These are phyloP conservation scores for Hypseocharis bilobata DNA, from an alignment of 441 rosid genomes.

Conservation along the genomic window DNA sequence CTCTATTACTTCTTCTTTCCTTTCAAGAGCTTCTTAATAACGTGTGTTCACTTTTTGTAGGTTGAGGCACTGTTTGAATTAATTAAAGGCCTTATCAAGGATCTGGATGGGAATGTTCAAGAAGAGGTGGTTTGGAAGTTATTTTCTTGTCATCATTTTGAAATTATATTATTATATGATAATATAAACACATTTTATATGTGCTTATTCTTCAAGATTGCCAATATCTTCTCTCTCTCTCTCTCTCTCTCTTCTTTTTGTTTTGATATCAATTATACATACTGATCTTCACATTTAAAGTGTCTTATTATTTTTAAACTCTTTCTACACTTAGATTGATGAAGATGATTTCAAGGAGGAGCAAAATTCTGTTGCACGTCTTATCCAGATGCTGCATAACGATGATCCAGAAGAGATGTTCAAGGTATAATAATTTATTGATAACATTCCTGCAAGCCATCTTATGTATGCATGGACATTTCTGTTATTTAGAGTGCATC, in stretches of 20 bases:
- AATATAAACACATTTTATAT: background rate
- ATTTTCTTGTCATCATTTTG: constrained; percentile 3
- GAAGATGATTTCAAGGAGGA: constrained; percentile 94
- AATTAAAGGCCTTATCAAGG: constrained; percentile 79
- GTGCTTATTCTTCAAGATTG: background rate
- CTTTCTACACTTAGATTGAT: constrained; percentile 45
- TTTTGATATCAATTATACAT: background rate
- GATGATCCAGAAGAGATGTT: constrained; percentile 92
- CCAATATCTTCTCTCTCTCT: background rate
- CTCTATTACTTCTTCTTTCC: background rate
- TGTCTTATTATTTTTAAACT: background rate
- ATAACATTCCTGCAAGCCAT: background rate
- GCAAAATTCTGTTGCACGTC: constrained; percentile 91
- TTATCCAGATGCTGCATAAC: constrained; percentile 75
- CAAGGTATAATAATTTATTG: constrained; percentile 44
- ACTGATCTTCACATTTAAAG: constrained; percentile 3
- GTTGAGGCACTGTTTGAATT: constrained; percentile 85
- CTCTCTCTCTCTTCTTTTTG: background rate
- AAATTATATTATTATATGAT: background rate
- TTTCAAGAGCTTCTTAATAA: constrained; percentile 15
- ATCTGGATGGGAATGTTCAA: constrained; percentile 54
- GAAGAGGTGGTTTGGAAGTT: constrained; percentile 49
- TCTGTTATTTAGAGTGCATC: constrained; percentile 19
- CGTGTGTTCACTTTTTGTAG: constrained; percentile 27
- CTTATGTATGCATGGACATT: background rate